phyloP scores from a whole-genome alignment of 2,329 filamentous ascomycete species.

The Pestalotiopsis sp. region DNA sequence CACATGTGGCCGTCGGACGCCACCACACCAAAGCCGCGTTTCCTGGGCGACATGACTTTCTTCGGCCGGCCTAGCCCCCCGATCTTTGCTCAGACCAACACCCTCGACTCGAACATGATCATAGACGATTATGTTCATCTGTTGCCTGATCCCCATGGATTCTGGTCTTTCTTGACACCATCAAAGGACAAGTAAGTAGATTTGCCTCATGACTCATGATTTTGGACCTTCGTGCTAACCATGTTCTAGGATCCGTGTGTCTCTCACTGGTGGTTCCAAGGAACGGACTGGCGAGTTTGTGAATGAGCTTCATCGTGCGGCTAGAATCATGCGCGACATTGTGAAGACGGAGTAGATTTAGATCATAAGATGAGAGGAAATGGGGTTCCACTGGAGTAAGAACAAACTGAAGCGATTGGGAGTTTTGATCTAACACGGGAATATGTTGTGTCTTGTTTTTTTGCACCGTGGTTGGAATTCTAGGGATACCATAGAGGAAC shows the following conservation, averaged over 20 bases:
- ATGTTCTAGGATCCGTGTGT: not conserved
- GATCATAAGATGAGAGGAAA: not conserved
- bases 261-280: constrained; percentile 7
- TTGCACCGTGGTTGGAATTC: too few relatives aligned
- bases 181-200: constrained; percentile 10
- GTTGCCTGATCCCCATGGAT: constrained; percentile 5
- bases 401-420: not conserved
- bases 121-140: constrained; percentile 10
- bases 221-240: not conserved
- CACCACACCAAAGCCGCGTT: constrained; percentile 2
- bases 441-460: too few relatives aligned
- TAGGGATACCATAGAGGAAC: too few relatives aligned
- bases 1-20: constrained; percentile 6
- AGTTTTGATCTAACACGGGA: not conserved
- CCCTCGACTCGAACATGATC: not conserved
- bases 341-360: not conserved
- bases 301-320: constrained; percentile 9
- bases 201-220: not conserved
- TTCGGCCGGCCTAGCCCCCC: constrained; percentile 7
- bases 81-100: constrained; percentile 10
- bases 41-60: constrained; percentile 7
- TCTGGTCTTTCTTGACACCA: constrained; percentile 11
- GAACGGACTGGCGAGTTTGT: constrained; percentile 9
- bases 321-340: constrained; percentile 9
- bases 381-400: not conserved